phyloP scores from a whole-genome alignment of 2,329 filamentous ascomycete species.

The Curvularia sp. region DNA sequence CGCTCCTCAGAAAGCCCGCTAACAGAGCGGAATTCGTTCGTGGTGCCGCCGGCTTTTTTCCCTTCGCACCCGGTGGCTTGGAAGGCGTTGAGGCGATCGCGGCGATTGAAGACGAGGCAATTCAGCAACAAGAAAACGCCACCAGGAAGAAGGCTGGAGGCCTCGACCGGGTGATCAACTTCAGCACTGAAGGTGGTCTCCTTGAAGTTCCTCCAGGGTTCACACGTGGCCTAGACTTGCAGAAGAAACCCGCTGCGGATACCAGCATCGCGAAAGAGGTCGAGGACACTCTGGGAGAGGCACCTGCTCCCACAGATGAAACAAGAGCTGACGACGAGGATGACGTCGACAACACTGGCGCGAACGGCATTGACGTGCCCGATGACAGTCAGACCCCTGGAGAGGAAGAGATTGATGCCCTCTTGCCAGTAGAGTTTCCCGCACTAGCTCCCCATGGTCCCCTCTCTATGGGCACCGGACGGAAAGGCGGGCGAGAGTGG shows the following conservation, averaged over 20 bases:
- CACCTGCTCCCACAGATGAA: constrained; percentile 44
- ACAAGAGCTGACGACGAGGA: constrained; percentile 37
- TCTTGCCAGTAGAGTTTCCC: constrained; percentile 91
- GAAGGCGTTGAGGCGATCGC: constrained; percentile 87
- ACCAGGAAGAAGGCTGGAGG: constrained; percentile 54
- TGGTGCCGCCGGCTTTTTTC: constrained; percentile 91
- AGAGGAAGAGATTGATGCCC: constrained; percentile 76
- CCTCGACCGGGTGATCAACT: constrained; percentile 85
- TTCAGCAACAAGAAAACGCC: constrained; percentile 58
- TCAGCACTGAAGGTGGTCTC: constrained; percentile 77
- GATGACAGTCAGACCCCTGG: constrained; percentile 55
- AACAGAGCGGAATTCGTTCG: constrained; percentile 88
- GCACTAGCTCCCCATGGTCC: constrained; percentile 84
- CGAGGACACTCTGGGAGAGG: constrained; percentile 66
- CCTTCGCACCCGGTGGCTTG: constrained; percentile 88
- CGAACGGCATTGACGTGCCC: constrained; percentile 40
- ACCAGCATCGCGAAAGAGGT: constrained; percentile 72
- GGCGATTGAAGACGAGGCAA: constrained; percentile 78
- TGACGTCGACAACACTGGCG: constrained; percentile 30
- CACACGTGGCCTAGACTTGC: constrained; percentile 76
- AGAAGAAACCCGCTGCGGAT: constrained; percentile 63
- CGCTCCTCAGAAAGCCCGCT: constrained; percentile 83
- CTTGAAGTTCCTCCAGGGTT: constrained; percentile 85
- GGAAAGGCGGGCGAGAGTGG: constrained; percentile 85
- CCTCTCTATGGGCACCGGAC: constrained; percentile 73